Base-by-base conservation (phyloP, 129 eudicot species). In the Scalesia atractyloides region DNA sequence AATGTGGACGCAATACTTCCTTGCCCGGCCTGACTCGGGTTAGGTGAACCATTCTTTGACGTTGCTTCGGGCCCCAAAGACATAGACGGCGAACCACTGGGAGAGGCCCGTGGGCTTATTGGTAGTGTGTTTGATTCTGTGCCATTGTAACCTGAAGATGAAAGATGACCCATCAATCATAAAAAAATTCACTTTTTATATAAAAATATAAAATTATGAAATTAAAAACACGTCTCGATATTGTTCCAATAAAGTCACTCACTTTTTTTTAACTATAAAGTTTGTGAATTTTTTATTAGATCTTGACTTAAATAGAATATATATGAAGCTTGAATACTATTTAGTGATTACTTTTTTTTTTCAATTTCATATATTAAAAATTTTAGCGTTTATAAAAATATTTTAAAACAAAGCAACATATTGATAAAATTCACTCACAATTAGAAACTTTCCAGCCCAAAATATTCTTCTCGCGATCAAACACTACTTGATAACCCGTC, bases 361-460 rank as follows among this genome's bases (percentile, higher is more conserved):
- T 3, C 1, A 24, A 24, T 3, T 24, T 24, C 30, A 24, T 24
- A 24, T 24, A 24, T 24, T 24, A 24, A 24, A 24, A 24, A 2
- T 24, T 24, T 37, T 37, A 37, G 8, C 43, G 43, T 37, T 37
- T 37, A 37, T 37, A 5, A 37, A 37, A 37, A 37, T 36, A 36
- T 36, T 36, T 36, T 36, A 36, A 4, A 2, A 37, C 43, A 37
- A 37, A 37, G 43, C 3, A 37, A 37, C 43, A 37, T 37, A 37
- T 37, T 37, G 44, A 39, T 5, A 39, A 1, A 46, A 72, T 18
- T 60, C 64, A 83, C 99, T 90, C 47, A 94, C 97, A 94, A 62
- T 86, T 68, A 5, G 97, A 84, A 62, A 82, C 86, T 76, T 82
- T 83, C 97, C 99, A 94, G 49, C 99, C 99, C 85, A 94, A 67